These are phyloP conservation scores for Lenzites betulinus DNA, from an alignment of 768 basidiomycete species.

Conservation along the genomic window DNA sequence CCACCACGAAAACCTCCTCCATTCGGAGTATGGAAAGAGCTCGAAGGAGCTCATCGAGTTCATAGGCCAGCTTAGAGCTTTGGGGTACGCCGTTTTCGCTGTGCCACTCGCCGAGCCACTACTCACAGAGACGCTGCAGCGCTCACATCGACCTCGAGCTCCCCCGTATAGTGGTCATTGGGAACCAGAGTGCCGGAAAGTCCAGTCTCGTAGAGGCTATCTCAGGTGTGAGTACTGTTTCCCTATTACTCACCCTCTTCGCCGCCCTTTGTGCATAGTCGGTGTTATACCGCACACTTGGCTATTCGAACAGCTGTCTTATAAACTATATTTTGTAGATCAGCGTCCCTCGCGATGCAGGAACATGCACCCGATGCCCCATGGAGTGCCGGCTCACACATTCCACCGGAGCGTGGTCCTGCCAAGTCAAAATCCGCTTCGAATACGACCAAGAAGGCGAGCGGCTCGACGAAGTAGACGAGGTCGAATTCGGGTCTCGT, in stretches of 20 bases:
- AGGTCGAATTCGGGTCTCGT: constrained; percentile 43
- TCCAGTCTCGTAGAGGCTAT: constrained; percentile 52
- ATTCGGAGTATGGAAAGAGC: constrained; percentile 8
- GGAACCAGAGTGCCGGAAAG: constrained; percentile 53
- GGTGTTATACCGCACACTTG: too few relatives aligned
- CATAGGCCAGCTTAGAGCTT: constrained; percentile 1
- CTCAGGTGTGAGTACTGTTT: constrained; percentile 46
- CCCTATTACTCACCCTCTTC: neutral
- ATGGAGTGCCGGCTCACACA: constrained; percentile 38
- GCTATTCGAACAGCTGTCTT: too few relatives aligned
- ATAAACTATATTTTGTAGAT: constrained; percentile 13
- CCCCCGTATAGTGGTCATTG: constrained; percentile 51
- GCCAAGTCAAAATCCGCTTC: constrained; percentile 45
- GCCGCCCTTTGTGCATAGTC: too few relatives aligned
- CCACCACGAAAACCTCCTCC: too few relatives aligned
- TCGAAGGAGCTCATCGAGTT: constrained; percentile 10
- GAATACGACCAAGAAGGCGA: constrained; percentile 40
- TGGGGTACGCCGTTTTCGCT: neutral
- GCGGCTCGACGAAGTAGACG: constrained; percentile 22
- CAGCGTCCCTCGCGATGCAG: constrained; percentile 30
- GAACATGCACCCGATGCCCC: constrained; percentile 49
- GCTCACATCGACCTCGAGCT: constrained; percentile 49
- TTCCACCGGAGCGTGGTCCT: constrained; percentile 24
- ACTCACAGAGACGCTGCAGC: constrained; percentile 22
- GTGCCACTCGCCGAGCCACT: neutral